Percentiles rank a stretch among this genome's conserved stretches.
These are phyloP conservation scores for Ceratocystis cubensis DNA, from an alignment of 2,329 filamentous ascomycete species.

Conservation along the genomic window DNA sequence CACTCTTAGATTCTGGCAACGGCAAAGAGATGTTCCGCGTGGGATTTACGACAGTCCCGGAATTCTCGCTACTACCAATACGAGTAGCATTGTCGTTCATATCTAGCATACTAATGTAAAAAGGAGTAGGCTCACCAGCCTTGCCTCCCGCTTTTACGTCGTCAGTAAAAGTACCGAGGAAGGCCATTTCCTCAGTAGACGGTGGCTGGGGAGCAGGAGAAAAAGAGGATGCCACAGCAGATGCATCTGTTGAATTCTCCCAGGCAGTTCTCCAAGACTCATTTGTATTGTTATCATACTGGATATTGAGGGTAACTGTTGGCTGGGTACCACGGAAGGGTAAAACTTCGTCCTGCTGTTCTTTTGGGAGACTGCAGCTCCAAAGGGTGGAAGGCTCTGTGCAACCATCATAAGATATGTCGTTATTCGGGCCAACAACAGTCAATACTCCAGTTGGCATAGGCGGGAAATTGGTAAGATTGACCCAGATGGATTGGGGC, in stretches of 20 bases:
- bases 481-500: conserved; percentile 53
- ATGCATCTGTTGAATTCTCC: conserved; percentile 27
- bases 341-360: conserved; percentile 51
- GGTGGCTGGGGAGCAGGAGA: conserved; percentile 45
- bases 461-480: conserved; percentile 72
- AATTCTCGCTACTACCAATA: conserved; percentile 26
- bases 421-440: conserved; percentile 59
- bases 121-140: conserved; percentile 75
- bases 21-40: conserved; percentile 40
- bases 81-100: conserved; percentile 31
- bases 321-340: conserved; percentile 58
- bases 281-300: conserved; percentile 50
- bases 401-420: conserved; percentile 53
- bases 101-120: conserved; percentile 64
- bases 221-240: conserved; percentile 5
- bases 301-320: conserved; percentile 67
- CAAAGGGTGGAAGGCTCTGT: conserved; percentile 62
- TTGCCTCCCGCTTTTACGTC: conserved; percentile 52
- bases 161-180: conserved; percentile 79
- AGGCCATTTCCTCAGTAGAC: conserved; percentile 57
- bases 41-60: conserved; percentile 16
- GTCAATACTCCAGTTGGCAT: conserved; percentile 76
- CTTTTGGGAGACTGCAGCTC: conserved; percentile 77
- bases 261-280: conserved; percentile 32
- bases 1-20: conserved; percentile 45